phyloP scores from a whole-genome alignment of 305 asterid species.

The Fraxinus paxiana region DNA sequence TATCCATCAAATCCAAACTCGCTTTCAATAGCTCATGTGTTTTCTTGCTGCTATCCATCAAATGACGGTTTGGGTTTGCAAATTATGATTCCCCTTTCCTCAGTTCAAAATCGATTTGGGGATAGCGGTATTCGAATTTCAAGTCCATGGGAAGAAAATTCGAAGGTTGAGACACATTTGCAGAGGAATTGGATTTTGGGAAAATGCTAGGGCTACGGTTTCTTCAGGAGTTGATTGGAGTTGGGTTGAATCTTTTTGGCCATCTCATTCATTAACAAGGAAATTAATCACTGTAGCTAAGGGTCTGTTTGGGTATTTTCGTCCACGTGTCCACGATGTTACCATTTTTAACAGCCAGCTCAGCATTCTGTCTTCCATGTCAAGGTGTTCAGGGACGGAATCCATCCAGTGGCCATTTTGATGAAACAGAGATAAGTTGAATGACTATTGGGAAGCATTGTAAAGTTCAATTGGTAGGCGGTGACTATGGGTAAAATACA shows the following conservation, averaged over 20 bases:
- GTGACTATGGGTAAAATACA: neutral
- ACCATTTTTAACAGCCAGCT: neutral
- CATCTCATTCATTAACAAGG: neutral
- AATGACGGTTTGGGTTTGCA: no score
- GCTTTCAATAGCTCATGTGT: constrained; percentile 40
- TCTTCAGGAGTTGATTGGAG: neutral
- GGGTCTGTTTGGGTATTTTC: neutral
- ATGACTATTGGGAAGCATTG: neutral
- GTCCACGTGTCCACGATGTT: neutral
- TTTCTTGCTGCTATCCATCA: constrained; percentile 42
- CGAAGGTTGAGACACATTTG: neutral
- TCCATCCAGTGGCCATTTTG: neutral
- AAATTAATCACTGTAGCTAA: neutral
- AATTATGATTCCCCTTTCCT: neutral
- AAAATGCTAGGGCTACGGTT: neutral
- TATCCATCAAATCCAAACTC: constrained; percentile 64
- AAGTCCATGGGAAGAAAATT: neutral
- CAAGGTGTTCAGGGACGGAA: neutral
- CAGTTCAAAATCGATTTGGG: neutral
- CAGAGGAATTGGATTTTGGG: neutral
- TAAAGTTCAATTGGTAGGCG: neutral
- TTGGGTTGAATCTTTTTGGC: neutral
- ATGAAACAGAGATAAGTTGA: neutral
- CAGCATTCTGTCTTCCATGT: neutral
- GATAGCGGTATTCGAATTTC: neutral